Base-by-base conservation (phyloP, 2,329 filamentous ascomycete genomes). In the Verticillium tricorpus region DNA sequence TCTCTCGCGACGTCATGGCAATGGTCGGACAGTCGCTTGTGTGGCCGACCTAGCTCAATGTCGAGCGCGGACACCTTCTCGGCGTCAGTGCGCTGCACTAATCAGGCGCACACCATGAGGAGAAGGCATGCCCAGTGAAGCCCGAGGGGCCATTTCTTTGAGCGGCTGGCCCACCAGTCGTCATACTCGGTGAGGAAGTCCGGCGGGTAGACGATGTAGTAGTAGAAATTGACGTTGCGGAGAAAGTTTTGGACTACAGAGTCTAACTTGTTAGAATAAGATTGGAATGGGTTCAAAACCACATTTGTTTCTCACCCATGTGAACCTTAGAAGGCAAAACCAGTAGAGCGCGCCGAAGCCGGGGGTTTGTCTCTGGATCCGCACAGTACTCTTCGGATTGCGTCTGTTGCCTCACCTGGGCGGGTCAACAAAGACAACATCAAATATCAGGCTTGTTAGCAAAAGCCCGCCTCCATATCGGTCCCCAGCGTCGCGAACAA, bases 41-140 rank as follows among this genome's bases (percentile, higher is more conserved):
- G 66, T 2, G 68, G 63, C 40, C 72, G 65, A 12, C 69, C 69
- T 5, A 76, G 68, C 22, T 76, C 73, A 19, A 58, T 56, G 59
- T 73, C 69, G 5, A 77, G 69, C 39, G 69, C 75, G 7, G 63
- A 62, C 56, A 72, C 67, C 11, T 76, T 62, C 15, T 72, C 70
- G 8, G 61, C 55, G 14, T 73, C 67, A 37, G 72, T 68, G 62
- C 76, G 72, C 63, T 76, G 74, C 8, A 70, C 66, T 1, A 74
- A 69, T 63, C 75, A 77, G 17, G 75, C 75, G 62, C 75, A 77
- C 6, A 76, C 67, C 67, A 70, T 75, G 50, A 77, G 66, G 45
- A 77, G 70, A 9, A 77, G 71, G 58, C 73, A 73, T 8, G 76
- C 77, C 74, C 73, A 77, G 58, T 74, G 73, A 3, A 76, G 65